Evolutionary conservation across 495 filamentous ascomycete genomes (phyloP), one percentile per base, ranked within the genome.

Genomic region (Parachaetomium inaequale): DNA sequence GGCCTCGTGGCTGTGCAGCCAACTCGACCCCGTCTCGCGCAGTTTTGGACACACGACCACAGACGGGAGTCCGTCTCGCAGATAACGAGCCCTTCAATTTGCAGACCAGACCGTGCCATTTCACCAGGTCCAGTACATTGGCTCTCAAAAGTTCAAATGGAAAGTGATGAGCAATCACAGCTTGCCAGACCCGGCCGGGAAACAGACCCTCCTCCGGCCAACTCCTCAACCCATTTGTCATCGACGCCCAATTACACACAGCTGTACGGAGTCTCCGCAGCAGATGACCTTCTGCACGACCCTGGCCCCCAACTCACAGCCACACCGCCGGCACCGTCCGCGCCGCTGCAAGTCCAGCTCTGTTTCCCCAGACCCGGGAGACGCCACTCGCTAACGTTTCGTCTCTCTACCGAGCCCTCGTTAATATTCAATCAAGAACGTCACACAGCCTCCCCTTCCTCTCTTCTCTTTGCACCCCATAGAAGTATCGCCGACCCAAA

Each of bases 1-100:
- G 45, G 23, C 23, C 10, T 14, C 12, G 51, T 54, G 51, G 51
- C 51, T 54, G 51, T 54, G 51, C 51, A 36, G 32, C 31, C 21
- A 14, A 49, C 15, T 8, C 12, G 11, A 34, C 11, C 32, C n/a
- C n/a, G n/a, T n/a, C n/a, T n/a, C n/a, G n/a, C n/a, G n/a, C n/a
- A n/a, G n/a, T 34, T 34, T 34, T 11, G 32, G 11, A 34, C 6
- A 34, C 6, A 34, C 32, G n/a, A n/a, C n/a, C n/a, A n/a, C n/a
- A n/a, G n/a, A n/a, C n/a, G n/a, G n/a, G n/a, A n/a, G n/a, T n/a
- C n/a, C n/a, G n/a, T n/a, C n/a, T n/a, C n/a, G n/a, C n/a, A n/a
- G n/a, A n/a, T n/a, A n/a, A n/a, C n/a, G n/a, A n/a, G n/a, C n/a
- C n/a, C n/a, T n/a, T n/a, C n/a, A n/a, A n/a, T n/a, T n/a, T n/a